Conservation (phyloP, 345 rosid genomes). For the Angophora floribunda region DNA sequence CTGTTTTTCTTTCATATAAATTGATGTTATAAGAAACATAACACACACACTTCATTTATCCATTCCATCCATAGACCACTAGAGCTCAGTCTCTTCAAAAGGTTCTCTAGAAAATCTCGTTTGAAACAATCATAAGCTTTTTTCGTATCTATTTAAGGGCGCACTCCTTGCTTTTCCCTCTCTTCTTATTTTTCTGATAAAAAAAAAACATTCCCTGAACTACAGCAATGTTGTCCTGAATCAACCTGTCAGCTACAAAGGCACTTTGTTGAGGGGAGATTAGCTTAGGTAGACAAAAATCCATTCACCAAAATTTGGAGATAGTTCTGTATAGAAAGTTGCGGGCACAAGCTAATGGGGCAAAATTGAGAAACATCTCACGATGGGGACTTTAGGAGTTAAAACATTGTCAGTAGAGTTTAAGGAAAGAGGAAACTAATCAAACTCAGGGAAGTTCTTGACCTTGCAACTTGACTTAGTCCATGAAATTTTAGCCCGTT, state of each 20-base stretch:
- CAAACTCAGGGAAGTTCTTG: rapidly evolving
- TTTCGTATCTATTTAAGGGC: background rate
- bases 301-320: too few relatives aligned
- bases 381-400: background rate
- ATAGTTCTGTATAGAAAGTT: too few relatives aligned
- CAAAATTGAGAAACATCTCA: too few relatives aligned
- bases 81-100: background rate
- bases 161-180: background rate
- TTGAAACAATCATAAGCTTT: background rate
- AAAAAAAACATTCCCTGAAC: background rate
- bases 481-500: too few relatives aligned
- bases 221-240: background rate
- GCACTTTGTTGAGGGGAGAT: background rate
- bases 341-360: too few relatives aligned
- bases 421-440: background rate
- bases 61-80: too few relatives aligned
- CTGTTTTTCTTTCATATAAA: too few relatives aligned
- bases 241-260: background rate
- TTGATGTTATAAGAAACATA: too few relatives aligned
- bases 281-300: background rate
- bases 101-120: background rate
- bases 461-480: too few relatives aligned
- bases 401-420: background rate
- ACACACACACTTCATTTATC: too few relatives aligned
- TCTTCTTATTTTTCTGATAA: too few relatives aligned